These are phyloP conservation scores for Candida ficus DNA, from an alignment of 805 yeast genomes.

Conservation along the genomic window DNA sequence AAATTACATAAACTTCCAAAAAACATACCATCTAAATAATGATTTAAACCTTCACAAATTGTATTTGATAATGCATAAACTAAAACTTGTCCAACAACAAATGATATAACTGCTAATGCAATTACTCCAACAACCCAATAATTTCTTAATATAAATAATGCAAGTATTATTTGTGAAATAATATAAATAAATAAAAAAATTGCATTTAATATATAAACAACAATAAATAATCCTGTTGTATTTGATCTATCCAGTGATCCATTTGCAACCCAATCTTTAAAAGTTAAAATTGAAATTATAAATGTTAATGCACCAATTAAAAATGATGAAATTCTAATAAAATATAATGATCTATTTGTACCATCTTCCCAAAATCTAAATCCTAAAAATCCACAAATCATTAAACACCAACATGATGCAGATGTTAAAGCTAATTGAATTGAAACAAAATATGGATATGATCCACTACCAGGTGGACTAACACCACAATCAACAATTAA, in stretches of 20 bases:
- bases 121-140: constrained; percentile 93
- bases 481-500: constrained; percentile 90
- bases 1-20: constrained; percentile 78
- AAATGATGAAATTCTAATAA: constrained; percentile 46
- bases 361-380: constrained; percentile 97
- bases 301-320: constrained; percentile 62
- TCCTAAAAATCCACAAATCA: constrained; percentile 73
- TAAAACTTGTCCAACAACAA: constrained; percentile 74
- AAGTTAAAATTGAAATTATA: constrained; percentile 64
- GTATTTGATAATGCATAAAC: constrained; percentile 60
- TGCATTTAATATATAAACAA: constrained; percentile 69
- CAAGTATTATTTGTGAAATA: constrained; percentile 62
- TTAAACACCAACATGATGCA: constrained; percentile 62
- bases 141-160: constrained; percentile 61
- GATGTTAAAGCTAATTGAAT: constrained; percentile 72
- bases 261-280: constrained; percentile 53
- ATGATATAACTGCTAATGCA: constrained; percentile 62
- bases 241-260: constrained; percentile 41
- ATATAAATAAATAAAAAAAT: constrained; percentile 57
- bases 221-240: constrained; percentile 65
- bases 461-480: constrained; percentile 71
- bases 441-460: constrained; percentile 80
- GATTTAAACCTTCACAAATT: constrained; percentile 70
- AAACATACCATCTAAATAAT: constrained; percentile 86
- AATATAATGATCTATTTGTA: constrained; percentile 55